Evolutionary conservation across 129 eudicot genomes (phyloP).

Genomic region (Flaveria linearis): DNA sequence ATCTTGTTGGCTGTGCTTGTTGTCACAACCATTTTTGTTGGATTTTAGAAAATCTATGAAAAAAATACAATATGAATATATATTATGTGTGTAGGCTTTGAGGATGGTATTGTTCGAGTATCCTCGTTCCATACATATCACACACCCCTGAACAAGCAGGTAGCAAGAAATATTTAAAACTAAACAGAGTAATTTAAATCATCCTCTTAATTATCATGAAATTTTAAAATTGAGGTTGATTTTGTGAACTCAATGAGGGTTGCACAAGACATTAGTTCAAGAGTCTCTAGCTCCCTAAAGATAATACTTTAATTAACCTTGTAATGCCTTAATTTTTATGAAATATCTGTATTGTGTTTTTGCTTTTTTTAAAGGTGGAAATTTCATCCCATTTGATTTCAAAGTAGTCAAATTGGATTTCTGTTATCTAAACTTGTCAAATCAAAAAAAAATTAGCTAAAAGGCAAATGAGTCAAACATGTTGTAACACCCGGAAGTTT

Average conservation of each 20-base stretch:
- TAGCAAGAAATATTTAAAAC: conserved; percentile 17
- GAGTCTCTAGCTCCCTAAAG: conserved; percentile 71
- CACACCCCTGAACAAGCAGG: conserved; percentile 96
- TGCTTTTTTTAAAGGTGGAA: too few relatives aligned
- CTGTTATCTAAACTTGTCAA: too few relatives aligned
- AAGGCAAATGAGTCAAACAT: too few relatives aligned
- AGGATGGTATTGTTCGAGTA: conserved; percentile 75
- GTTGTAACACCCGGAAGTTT: too few relatives aligned
- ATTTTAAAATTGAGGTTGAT: conserved; percentile 49
- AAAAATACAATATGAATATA: not conserved
- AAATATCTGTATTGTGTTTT: too few relatives aligned
- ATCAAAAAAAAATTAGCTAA: too few relatives aligned
- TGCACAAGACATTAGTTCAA: conserved; percentile 82
- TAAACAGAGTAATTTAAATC: not conserved
- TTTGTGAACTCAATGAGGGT: conserved; percentile 90
- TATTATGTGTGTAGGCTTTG: conserved; percentile 58
- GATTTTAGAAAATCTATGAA: not conserved
- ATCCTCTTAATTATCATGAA: not conserved
- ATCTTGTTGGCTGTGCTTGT: too few relatives aligned
- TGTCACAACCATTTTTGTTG: conserved; percentile 10
- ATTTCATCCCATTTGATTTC: too few relatives aligned
- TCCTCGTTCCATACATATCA: conserved; percentile 94
- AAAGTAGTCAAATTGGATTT: too few relatives aligned
- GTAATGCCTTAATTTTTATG: too few relatives aligned
- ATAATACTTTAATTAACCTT: conserved; percentile 29